phyloP scores from a whole-genome alignment of 495 filamentous ascomycete species.

The Aspergillus bertholletiae region DNA sequence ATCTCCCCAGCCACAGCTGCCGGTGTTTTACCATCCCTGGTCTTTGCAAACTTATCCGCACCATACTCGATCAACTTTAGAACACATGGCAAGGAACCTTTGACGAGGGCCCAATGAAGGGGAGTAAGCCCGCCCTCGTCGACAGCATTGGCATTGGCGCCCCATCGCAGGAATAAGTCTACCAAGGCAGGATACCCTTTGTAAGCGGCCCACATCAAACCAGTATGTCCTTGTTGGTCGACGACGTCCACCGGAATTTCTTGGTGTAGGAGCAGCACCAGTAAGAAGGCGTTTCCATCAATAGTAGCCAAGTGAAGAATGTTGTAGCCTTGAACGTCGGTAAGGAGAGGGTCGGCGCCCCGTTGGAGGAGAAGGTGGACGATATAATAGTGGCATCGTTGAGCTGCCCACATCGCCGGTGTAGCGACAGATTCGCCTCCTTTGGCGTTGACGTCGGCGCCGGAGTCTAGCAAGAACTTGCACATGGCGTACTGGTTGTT shows the following conservation, averaged over 20 bases:
- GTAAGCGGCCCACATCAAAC: constrained; percentile 97
- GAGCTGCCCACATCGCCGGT: constrained; percentile 94
- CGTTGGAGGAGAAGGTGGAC: constrained; percentile 77
- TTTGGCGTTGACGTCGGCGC: constrained; percentile 90
- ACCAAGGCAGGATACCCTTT: constrained; percentile 91
- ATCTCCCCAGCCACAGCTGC: constrained; percentile 82
- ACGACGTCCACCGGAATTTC: constrained; percentile 88
- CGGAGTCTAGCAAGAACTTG: constrained; percentile 85
- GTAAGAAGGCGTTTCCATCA: constrained; percentile 90
- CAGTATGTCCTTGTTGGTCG: constrained; percentile 86
- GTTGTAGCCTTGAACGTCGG: constrained; percentile 93
- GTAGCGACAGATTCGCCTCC: constrained; percentile 92
- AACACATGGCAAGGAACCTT: constrained; percentile 80
- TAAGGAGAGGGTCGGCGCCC: constrained; percentile 85
- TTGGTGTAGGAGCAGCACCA: constrained; percentile 85
- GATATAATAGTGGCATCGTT: constrained; percentile 85
- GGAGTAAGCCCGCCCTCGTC: constrained; percentile 92
- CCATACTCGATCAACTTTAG: constrained; percentile 93
- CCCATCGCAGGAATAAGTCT: constrained; percentile 91
- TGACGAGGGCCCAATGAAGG: constrained; percentile 94
- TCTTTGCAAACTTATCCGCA: constrained; percentile 84
- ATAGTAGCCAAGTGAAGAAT: constrained; percentile 95
- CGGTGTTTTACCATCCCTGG: constrained; percentile 82
- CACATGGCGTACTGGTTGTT: constrained; percentile 97
- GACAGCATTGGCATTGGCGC: constrained; percentile 82